phyloP scores from a whole-genome alignment of 2,329 filamentous ascomycete genomes.

The Raffaelea arxii region DNA sequence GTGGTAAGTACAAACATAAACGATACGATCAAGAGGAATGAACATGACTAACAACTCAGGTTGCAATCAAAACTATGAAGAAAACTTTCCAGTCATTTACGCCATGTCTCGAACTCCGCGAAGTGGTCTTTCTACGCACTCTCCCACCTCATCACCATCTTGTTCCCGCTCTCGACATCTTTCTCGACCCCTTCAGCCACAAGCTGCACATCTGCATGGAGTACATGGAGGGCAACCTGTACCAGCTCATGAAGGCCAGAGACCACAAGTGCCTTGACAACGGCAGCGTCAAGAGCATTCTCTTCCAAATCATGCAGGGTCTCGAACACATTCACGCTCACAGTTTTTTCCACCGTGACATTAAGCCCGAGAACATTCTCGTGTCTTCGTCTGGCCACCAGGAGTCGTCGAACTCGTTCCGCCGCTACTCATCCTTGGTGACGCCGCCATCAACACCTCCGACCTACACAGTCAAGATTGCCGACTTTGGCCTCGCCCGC shows the following conservation, averaged over 20 bases:
- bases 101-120: slow-evolving; percentile 84
- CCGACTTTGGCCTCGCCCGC: slow-evolving; percentile 93
- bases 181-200: slow-evolving; percentile 89
- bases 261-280: slow-evolving; percentile 92
- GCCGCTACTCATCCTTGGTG: slow-evolving; percentile 84
- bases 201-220: slow-evolving; percentile 99
- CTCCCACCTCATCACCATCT: slow-evolving; percentile 82
- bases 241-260: slow-evolving; percentile 96
- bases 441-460: slow-evolving; percentile 93
- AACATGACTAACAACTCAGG: no score
- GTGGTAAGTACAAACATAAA: no score
- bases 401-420: slow-evolving; percentile 76
- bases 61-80: slow-evolving; percentile 99
- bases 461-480: slow-evolving; percentile 93
- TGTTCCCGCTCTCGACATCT: slow-evolving; percentile 96
- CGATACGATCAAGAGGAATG: no score
- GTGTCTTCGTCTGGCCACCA: slow-evolving; percentile 83
- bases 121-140: slow-evolving; percentile 92
- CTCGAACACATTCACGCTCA: slow-evolving; percentile 96
- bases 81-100: slow-evolving; percentile 93
- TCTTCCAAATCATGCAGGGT: slow-evolving; percentile 93
- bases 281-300: slow-evolving; percentile 89
- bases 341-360: slow-evolving; percentile 96
- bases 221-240: slow-evolving; percentile 98
- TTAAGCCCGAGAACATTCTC: slow-evolving; percentile 98